Evolutionary conservation across 305 asterid genomes (phyloP), one percentile per base, ranked within the genome.

Genomic region (Fraxinus greggii): DNA sequence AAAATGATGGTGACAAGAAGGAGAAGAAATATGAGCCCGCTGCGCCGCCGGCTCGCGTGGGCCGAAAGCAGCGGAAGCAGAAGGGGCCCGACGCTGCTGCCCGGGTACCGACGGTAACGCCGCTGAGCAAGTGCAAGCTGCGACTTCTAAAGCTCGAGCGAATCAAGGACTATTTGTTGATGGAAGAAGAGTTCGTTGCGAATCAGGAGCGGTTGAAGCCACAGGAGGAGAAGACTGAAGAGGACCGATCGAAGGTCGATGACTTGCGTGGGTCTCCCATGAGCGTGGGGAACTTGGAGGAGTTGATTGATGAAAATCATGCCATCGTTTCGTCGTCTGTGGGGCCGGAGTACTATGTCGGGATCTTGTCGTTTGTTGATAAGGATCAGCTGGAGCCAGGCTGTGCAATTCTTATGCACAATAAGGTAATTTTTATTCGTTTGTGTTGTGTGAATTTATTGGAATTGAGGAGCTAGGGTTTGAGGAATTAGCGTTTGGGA

Each of bases 21-120:
- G 92, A 87, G 70, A 89, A 89, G 56, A 89, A 89, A 73, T 89
- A 80, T 74, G 90, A 89, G 84, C 92, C 92, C 54, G 88, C 92
- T 10, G 80, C 80, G 51, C 80, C 80, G 7, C 80, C 80, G 80
- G 40, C 80, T 15, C 70, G 80, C 10, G 80, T 77, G 7, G 80
- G 80, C 42, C 69, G 80, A 7, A 77, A 77, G 42, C 80, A 77
- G 29, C 2, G 80, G 79, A 75, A 21, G 45, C 76, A 70, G 76
- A 70, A 70, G 76, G 76, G 76, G 1, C 76, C 76, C 1, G 76
- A 70, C 13, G 79, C 79, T 1, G 67, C 79, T 35, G 61, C 79
- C 23, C 24, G 79, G 33, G 31, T 75, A 4, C 79, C 79, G 33
- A 38, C 79, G 79, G 79, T 75, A 7, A 75, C 79, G 13, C 79